Evolutionary conservation across 306 rosid genomes (phyloP).

Genomic region (Trifolium fragiferum): DNA sequence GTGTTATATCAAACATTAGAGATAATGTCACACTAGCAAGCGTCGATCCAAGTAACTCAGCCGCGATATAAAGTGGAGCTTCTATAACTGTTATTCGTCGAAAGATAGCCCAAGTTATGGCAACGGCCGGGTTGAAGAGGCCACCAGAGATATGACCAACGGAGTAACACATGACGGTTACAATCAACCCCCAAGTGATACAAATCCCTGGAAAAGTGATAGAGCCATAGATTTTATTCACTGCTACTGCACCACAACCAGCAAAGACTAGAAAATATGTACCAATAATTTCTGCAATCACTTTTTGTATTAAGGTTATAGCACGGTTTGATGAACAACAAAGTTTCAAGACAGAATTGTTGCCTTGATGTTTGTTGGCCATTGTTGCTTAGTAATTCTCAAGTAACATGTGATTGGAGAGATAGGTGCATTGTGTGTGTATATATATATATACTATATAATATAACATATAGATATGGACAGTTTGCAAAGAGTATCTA

Average conservation of each 20-base stretch:
- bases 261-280: slow-evolving; percentile 61
- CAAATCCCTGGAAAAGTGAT: slow-evolving; percentile 41
- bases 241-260: slow-evolving; percentile 45
- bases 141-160: slow-evolving; percentile 63
- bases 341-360: neutral
- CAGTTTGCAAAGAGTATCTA: neutral
- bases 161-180: slow-evolving; percentile 50
- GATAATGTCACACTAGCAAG: slow-evolving; percentile 43
- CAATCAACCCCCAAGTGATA: slow-evolving; percentile 55
- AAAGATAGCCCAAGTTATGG: slow-evolving; percentile 55
- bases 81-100: slow-evolving; percentile 34
- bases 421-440: slow-evolving; percentile 11
- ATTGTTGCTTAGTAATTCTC: slow-evolving; percentile 19
- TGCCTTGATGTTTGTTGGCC: slow-evolving; percentile 37
- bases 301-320: slow-evolving; percentile 37
- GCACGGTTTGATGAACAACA: slow-evolving; percentile 36
- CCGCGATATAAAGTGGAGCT: slow-evolving; percentile 50
- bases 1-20: slow-evolving; percentile 35
- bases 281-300: slow-evolving; percentile 56
- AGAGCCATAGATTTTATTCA: slow-evolving; percentile 45
- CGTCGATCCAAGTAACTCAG: slow-evolving; percentile 45
- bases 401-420: neutral
- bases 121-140: slow-evolving; percentile 65
- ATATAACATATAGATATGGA: no score
- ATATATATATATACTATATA: no score